phyloP scores from a whole-genome alignment of 1,139 yeast genomes.

The Debaryomyces subglobosus region DNA sequence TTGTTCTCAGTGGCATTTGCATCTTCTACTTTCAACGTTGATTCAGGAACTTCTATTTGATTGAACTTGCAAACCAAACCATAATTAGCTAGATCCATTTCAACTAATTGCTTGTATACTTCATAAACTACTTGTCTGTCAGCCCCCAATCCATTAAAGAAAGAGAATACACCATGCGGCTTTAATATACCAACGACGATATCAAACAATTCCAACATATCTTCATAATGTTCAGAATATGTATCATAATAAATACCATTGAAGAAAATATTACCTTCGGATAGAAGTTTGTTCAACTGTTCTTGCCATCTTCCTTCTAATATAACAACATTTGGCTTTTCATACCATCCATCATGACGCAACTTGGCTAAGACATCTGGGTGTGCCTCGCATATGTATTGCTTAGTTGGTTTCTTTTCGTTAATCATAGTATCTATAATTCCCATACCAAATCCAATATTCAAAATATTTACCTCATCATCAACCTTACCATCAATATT shows the following conservation, averaged over 20 bases:
- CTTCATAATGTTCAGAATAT: conserved; percentile 82
- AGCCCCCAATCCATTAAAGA: conserved; percentile 96
- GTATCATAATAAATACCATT: conserved; percentile 95
- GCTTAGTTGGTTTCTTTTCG: conserved; percentile 58
- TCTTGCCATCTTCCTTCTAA: conserved; percentile 94
- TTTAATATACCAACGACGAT: conserved; percentile 77
- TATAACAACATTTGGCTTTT: conserved; percentile 68
- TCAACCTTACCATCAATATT: conserved; percentile 32
- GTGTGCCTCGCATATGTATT: conserved; percentile 92
- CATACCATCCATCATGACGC: conserved; percentile 81
- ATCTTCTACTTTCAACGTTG: conserved; percentile 30
- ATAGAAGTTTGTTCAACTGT: conserved; percentile 63
- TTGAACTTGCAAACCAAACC: conserved; percentile 67
- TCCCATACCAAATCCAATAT: conserved; percentile 97
- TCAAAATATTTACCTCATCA: conserved; percentile 58
- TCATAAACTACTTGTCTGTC: conserved; percentile 88
- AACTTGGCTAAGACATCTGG: conserved; percentile 82
- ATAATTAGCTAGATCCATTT: conserved; percentile 75
- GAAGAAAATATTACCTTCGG: conserved; percentile 66
- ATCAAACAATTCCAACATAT: conserved; percentile 86
- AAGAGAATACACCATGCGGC: conserved; percentile 82
- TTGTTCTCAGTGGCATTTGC: conserved; percentile 23
- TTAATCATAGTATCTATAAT: conserved; percentile 84
- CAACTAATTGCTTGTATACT: conserved; percentile 82
- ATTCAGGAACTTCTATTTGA: conserved; percentile 44